Percentiles rank a stretch among this genome's conserved stretches.
phyloP scores from a whole-genome alignment of 768 basidiomycete species.

The Mrakia frigida region DNA sequence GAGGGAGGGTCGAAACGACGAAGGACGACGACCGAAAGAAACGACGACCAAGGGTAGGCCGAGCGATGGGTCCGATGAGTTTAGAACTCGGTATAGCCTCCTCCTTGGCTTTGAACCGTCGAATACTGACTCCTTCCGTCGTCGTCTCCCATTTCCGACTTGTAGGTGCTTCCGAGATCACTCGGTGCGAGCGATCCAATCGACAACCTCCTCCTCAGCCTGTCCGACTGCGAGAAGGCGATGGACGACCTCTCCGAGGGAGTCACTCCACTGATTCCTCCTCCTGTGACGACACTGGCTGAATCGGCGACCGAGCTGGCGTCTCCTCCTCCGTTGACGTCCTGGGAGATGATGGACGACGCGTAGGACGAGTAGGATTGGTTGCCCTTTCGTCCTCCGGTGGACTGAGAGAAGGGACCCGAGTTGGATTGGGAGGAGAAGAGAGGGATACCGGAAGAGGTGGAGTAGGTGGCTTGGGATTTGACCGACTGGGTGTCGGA shows the following conservation, averaged over 20 bases:
- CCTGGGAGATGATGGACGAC: slow-evolving; percentile 76
- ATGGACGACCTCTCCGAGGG: slow-evolving; percentile 47
- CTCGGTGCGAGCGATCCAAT: slow-evolving; percentile 38
- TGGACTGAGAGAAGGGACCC: slow-evolving; percentile 48
- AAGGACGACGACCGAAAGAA: background rate
- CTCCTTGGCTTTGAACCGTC: slow-evolving; percentile 40
- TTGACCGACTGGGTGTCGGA: slow-evolving; percentile 92
- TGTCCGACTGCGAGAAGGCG: slow-evolving; percentile 85
- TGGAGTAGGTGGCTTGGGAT: slow-evolving; percentile 81
- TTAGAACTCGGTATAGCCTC: slow-evolving; percentile 31
- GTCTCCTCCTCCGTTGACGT: slow-evolving; percentile 50
- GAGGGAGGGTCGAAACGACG: background rate
- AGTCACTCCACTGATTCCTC: slow-evolving; percentile 21
- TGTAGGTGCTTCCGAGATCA: slow-evolving; percentile 42
- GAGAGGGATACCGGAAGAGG: slow-evolving; percentile 78
- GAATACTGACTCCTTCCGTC: slow-evolving; percentile 41
- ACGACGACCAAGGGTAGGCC: background rate
- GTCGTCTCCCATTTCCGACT: slow-evolving; percentile 39
- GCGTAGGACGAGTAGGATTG: slow-evolving; percentile 32
- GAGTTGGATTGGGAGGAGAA: slow-evolving; percentile 52
- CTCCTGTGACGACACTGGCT: slow-evolving; percentile 57
- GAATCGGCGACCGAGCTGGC: slow-evolving; percentile 52
- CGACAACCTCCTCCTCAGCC: slow-evolving; percentile 52
- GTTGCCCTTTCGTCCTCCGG: slow-evolving; percentile 37
- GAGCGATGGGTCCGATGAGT: background rate